Percentiles rank a stretch among this genome's conserved stretches.
These are phyloP conservation scores for Pseudogymnoascus sp. DNA, from an alignment of 2,329 filamentous ascomycete species.

Conservation along the genomic window DNA sequence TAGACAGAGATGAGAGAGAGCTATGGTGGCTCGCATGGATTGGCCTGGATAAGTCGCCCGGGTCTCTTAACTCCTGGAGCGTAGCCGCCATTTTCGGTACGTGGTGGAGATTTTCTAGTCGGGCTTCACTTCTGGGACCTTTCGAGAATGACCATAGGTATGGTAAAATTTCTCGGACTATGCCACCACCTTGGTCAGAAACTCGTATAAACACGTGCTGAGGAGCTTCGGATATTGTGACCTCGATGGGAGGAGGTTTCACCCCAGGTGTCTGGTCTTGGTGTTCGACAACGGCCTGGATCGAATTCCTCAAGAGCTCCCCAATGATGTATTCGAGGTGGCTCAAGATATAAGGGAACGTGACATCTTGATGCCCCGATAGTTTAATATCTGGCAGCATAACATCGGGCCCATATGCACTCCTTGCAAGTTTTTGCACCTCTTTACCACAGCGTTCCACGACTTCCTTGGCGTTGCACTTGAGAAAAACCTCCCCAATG, in stretches of 20 bases:
- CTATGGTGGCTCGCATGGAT: constrained; percentile 20
- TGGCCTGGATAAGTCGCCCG: constrained; percentile 27
- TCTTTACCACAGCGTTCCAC: constrained; percentile 73
- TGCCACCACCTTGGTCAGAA: constrained; percentile 89
- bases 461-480: constrained; percentile 83
- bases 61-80: constrained; percentile 65
- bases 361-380: constrained; percentile 77
- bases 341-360: constrained; percentile 91
- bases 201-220: constrained; percentile 96
- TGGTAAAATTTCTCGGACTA: constrained; percentile 74
- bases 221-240: constrained; percentile 85
- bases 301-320: constrained; percentile 87
- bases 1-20: constrained; percentile 72
- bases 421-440: constrained; percentile 63
- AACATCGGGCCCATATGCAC: constrained; percentile 63
- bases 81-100: constrained; percentile 91
- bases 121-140: constrained; percentile 66
- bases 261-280: constrained; percentile 37
- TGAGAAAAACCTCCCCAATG: constrained; percentile 90
- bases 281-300: constrained; percentile 82
- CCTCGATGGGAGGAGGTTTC: constrained; percentile 75
- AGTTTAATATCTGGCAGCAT: constrained; percentile 73
- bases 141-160: constrained; percentile 97
- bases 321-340: constrained; percentile 97
- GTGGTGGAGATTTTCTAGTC: constrained; percentile 74